These are phyloP conservation scores for Kwoniella sp. DNA, from an alignment of 768 basidiomycete genomes.

Conservation along the genomic window DNA sequence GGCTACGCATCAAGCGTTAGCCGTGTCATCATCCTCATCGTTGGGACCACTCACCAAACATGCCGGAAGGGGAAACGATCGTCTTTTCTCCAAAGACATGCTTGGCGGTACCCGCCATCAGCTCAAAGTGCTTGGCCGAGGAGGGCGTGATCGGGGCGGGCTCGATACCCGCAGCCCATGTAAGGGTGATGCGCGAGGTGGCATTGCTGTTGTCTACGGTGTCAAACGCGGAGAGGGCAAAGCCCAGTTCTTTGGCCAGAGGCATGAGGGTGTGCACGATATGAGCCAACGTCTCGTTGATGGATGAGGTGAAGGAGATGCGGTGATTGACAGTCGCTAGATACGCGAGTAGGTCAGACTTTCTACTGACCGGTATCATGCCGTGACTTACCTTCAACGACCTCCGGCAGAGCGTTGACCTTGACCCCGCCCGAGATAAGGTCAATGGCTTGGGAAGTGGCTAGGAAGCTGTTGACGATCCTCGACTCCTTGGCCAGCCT, in stretches of 20 bases:
- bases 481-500: slow-evolving; percentile 48
- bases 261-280: slow-evolving; percentile 34
- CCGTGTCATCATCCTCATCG: background rate
- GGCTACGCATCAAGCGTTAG: slow-evolving; percentile 16
- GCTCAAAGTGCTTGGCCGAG: slow-evolving; percentile 29
- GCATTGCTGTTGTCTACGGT: slow-evolving; percentile 14
- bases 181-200: slow-evolving; percentile 35
- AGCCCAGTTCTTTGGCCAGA: slow-evolving; percentile 35
- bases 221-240: slow-evolving; percentile 39
- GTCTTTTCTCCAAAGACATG: slow-evolving; percentile 45
- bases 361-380: background rate
- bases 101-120: slow-evolving; percentile 48
- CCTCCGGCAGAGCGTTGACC: slow-evolving; percentile 44
- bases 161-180: slow-evolving; percentile 24
- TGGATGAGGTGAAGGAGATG: slow-evolving; percentile 49
- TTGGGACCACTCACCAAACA: slow-evolving; percentile 41
- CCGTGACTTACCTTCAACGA: slow-evolving; percentile 25
- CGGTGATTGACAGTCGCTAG: slow-evolving; percentile 48
- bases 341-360: background rate
- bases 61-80: slow-evolving; percentile 47
- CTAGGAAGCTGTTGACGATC: slow-evolving; percentile 38
- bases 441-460: slow-evolving; percentile 47
- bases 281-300: slow-evolving; percentile 42
- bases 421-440: slow-evolving; percentile 46
- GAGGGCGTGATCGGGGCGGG: slow-evolving; percentile 42